A percentile compares a stretch with the other conserved stretches of the same genome.
Conservation (phyloP, 164 flowering plant species). For the Buxus sempervirens region DNA sequence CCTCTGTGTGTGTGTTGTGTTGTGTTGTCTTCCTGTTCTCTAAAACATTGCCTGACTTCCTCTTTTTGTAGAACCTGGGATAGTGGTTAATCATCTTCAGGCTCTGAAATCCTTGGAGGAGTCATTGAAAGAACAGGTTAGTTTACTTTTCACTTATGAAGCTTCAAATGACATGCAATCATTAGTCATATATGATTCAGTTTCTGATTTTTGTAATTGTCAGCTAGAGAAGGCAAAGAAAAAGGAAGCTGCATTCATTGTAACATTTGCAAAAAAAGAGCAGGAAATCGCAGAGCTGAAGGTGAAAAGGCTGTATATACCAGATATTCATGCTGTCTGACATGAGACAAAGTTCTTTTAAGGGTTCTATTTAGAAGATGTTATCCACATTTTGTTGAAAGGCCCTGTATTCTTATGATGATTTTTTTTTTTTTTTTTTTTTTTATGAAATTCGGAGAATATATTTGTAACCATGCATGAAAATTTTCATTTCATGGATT, state of each 20-base stretch:
- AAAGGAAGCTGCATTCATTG: constrained; percentile 98
- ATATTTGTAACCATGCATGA: neutral
- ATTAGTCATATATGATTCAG: neutral
- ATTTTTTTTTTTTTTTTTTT: too few relatives aligned
- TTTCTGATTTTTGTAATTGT: constrained; percentile 6
- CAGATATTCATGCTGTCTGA: neutral
- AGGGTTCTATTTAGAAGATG: neutral
- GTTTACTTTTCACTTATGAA: neutral
- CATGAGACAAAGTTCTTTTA: neutral
- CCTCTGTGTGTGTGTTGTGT: too few relatives aligned
- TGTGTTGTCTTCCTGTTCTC: neutral
- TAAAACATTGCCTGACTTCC: neutral
- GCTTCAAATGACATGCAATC: neutral
- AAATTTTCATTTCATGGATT: neutral
- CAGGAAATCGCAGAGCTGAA: constrained; percentile 96
- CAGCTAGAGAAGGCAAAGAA: constrained; percentile 96
- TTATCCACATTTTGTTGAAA: too few relatives aligned
- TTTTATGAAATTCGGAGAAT: neutral
- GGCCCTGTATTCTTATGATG: neutral
- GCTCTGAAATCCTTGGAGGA: constrained; percentile 82
- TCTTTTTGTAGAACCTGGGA: constrained; percentile 56
- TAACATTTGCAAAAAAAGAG: constrained; percentile 92
- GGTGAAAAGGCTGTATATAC: constrained; percentile 29
- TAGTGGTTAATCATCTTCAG: constrained; percentile 67
- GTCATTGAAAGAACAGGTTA: constrained; percentile 80